phyloP scores from a whole-genome alignment of 1,284 basidiomycete genomes.

The Sanghuangporus weigelae region DNA sequence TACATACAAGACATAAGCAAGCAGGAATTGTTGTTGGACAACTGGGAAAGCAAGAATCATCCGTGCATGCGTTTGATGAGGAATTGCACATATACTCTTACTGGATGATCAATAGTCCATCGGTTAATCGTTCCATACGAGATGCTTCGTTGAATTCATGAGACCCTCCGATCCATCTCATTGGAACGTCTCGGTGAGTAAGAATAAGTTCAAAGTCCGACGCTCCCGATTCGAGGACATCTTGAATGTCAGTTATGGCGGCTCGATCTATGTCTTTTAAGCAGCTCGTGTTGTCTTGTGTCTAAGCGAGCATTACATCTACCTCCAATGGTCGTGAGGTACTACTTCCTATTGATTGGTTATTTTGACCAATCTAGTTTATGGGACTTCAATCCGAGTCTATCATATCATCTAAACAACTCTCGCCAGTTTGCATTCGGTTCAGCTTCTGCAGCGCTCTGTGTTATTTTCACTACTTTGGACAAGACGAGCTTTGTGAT shows the following conservation, averaged over 20 bases:
- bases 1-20: too few relatives aligned
- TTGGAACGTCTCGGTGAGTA: neutral
- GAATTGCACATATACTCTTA: neutral
- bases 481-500: neutral
- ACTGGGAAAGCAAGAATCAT: neutral
- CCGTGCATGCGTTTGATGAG: neutral
- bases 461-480: neutral
- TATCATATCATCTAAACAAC: neutral
- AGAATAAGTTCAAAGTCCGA: neutral
- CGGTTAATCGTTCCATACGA: neutral
- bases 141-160: neutral
- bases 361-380: neutral
- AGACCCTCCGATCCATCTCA: neutral
- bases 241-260: too few relatives aligned
- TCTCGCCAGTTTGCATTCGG: neutral
- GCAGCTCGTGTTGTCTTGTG: too few relatives aligned
- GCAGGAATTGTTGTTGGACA: neutral
- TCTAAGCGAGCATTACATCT: too few relatives aligned
- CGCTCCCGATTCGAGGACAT: too few relatives aligned
- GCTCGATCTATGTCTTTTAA: too few relatives aligned
- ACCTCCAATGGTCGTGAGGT: too few relatives aligned
- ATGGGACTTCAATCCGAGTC: neutral
- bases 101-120: neutral
- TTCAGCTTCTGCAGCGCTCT: neutral
- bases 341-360: too few relatives aligned